These are phyloP conservation scores for Albugo candida DNA, from an alignment of 352 stramenopile genomes.

Conservation along the genomic window DNA sequence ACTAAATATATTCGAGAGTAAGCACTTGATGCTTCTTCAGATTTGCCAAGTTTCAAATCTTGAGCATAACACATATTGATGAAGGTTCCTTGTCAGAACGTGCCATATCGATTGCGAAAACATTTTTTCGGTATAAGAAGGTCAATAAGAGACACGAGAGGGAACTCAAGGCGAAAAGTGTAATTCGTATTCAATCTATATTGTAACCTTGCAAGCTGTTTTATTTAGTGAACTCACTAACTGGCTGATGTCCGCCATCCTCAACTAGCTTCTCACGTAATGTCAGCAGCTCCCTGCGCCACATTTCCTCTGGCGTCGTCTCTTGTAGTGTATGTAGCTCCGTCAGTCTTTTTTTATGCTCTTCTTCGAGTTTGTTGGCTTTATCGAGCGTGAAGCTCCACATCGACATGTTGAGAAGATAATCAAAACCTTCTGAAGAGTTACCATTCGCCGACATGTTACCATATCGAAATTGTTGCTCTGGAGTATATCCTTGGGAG, in stretches of 20 bases:
- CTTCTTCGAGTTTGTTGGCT: conserved; percentile 75
- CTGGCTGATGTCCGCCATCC: conserved; percentile 28
- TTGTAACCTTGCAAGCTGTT: neutral
- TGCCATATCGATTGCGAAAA: too few species aligned
- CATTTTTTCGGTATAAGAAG: too few species aligned
- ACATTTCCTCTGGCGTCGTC: conserved; percentile 78
- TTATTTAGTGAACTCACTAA: neutral
- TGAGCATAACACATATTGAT: too few species aligned
- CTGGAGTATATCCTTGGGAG: conserved; percentile 22
- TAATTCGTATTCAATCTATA: neutral
- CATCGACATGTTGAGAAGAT: conserved; percentile 96
- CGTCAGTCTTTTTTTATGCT: conserved; percentile 78
- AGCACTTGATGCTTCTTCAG: too few species aligned
- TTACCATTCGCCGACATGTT: conserved; percentile 8
- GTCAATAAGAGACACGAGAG: too few species aligned
- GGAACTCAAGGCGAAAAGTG: too few species aligned
- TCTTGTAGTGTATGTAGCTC: conserved; percentile 77
- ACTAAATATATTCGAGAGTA: too few species aligned
- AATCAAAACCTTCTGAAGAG: conserved; percentile 69
- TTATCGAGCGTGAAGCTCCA: conserved; percentile 95
- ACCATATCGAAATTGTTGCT: conserved; percentile 26
- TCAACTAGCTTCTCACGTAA: conserved; percentile 37
- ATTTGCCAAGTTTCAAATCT: too few species aligned
- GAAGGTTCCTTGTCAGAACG: too few species aligned
- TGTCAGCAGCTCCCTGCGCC: conserved; percentile 39